Percentiles rank a stretch among this genome's conserved stretches.
phyloP scores from a whole-genome alignment of 1,284 basidiomycete species.

The Leccinum pachyderme region DNA sequence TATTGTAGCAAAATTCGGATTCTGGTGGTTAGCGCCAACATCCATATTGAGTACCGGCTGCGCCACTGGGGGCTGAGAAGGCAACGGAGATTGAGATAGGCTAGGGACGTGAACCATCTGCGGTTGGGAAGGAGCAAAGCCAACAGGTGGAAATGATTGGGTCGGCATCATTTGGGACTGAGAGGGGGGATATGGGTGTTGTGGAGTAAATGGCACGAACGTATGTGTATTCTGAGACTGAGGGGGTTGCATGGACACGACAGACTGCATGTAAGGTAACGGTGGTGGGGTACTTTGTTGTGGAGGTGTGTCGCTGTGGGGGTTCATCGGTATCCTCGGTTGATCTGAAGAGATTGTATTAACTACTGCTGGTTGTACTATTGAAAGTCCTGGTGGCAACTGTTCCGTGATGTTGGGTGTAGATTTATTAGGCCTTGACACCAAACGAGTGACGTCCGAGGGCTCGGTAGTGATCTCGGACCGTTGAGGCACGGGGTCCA shows the following conservation, averaged over 20 bases:
- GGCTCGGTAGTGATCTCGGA: slow-evolving; percentile 4
- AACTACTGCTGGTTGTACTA: slow-evolving; percentile 1
- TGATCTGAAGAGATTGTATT: slow-evolving; percentile 2
- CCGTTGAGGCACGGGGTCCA: slow-evolving; percentile 28
- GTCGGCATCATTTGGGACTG: slow-evolving; percentile 18
- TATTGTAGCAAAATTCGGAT: slow-evolving; percentile 25
- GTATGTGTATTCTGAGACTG: slow-evolving; percentile 21
- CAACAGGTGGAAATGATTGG: slow-evolving; percentile 18
- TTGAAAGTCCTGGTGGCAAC: slow-evolving; percentile 1
- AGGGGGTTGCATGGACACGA: slow-evolving; percentile 12
- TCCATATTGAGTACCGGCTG: slow-evolving; percentile 11
- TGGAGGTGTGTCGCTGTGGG: background rate
- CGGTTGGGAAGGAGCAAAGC: slow-evolving; percentile 20
- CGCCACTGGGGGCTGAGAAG: slow-evolving; percentile 15
- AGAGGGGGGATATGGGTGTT: slow-evolving; percentile 16
- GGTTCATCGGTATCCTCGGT: background rate
- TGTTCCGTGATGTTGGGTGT: background rate
- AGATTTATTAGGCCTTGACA: slow-evolving; percentile 3
- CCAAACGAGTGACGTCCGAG: background rate
- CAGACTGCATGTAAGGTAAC: slow-evolving; percentile 14
- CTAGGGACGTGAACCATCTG: slow-evolving; percentile 13
- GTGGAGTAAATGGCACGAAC: slow-evolving; percentile 15
- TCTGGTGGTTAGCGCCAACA: slow-evolving; percentile 19
- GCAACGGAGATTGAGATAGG: slow-evolving; percentile 13
- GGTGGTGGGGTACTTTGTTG: slow-evolving; percentile 5